Conservation (phyloP, 1,139 yeast genomes). For the Saccharomyces hybrid region DNA sequence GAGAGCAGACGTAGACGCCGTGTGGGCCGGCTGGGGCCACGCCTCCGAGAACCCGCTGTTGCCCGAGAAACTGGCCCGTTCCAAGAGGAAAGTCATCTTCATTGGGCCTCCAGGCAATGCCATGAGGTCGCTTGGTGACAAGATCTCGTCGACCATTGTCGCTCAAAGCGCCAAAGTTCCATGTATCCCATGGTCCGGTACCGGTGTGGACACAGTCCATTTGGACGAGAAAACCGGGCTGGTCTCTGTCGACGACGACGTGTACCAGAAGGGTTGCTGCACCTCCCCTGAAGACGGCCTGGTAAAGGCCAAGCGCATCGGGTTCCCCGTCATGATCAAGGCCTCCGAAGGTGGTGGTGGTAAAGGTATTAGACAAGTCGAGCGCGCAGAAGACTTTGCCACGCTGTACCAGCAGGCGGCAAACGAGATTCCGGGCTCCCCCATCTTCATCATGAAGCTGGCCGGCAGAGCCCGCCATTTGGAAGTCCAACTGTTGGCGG, state of each 20-base stretch:
- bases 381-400: conserved; percentile 61
- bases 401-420: conserved; percentile 80
- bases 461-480: conserved; percentile 95
- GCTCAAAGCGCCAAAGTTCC: conserved; percentile 98
- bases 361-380: conserved; percentile 94
- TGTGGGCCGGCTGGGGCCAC: conserved; percentile 99
- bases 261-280: conserved; percentile 85
- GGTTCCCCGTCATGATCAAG: conserved; percentile 94
- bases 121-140: conserved; percentile 97
- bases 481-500: conserved; percentile 91
- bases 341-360: conserved; percentile 99
- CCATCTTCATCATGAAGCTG: conserved; percentile 86
- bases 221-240: conserved; percentile 62
- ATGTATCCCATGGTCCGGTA: conserved; percentile 99
- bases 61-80: conserved; percentile 88
- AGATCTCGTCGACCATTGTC: conserved; percentile 92
- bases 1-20: conserved; percentile 94
- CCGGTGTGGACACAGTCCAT: conserved; percentile 79
- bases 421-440: conserved; percentile 93
- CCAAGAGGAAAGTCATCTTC: conserved; percentile 80
- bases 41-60: conserved; percentile 94
- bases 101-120: conserved; percentile 99
- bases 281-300: conserved; percentile 82
- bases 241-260: conserved; percentile 79
- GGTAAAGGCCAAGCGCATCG: conserved; percentile 71